Base-by-base conservation (phyloP, 768 basidiomycete genomes). In the Psilocybe cubensis region DNA sequence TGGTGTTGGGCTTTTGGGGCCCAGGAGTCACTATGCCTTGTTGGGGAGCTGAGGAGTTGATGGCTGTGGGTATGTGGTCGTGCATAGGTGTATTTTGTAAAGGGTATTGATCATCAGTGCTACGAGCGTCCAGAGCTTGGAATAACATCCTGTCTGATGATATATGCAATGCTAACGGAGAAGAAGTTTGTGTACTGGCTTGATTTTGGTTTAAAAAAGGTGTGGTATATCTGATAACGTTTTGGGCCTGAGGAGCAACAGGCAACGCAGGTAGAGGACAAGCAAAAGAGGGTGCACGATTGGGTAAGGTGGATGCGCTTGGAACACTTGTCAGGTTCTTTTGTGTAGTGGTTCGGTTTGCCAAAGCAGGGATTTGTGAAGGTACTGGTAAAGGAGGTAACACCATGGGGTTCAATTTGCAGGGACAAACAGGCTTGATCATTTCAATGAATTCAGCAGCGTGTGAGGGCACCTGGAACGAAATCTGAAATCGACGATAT, bases 401-500 rank as follows among this genome's bases (percentile, higher is more conserved):
- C 28, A 29, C 46, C 8, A 52, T 59, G 23, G 77, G 74, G 59
- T 83, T 89, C 33, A 81, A 74, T 69, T 86, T 88, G 76, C 91
- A 93, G 3, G 90, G 91, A 66, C 91, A 92, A 38, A 92, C 81
- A 4, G 79, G 74, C 45, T 81, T 80, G 63, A 92, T 85, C 4
- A 81, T 72, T 25, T 84, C 78, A 55, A 91, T 80, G 59, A 89
- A 88, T 60, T 83, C 79, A 2, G 74, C 66, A 0, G 85, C 83
- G 28, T 82, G 78, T 2, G 68, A 56, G 14, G 74, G 50, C n/a
- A 79, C 76, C 49, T 75, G 66, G 59, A 93, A 91, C 20, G 86
- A 85, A 25, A 92, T 79, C 67, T 93, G 91, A 63, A 93, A 90
- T 14, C 91, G 86, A 49, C 88, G 84, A 68, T 87, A 90, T 2